Percentiles rank a stretch among this genome's conserved stretches.
Conservation (phyloP, 1,284 basidiomycete genomes). For the Mrakiaceae sp. region DNA sequence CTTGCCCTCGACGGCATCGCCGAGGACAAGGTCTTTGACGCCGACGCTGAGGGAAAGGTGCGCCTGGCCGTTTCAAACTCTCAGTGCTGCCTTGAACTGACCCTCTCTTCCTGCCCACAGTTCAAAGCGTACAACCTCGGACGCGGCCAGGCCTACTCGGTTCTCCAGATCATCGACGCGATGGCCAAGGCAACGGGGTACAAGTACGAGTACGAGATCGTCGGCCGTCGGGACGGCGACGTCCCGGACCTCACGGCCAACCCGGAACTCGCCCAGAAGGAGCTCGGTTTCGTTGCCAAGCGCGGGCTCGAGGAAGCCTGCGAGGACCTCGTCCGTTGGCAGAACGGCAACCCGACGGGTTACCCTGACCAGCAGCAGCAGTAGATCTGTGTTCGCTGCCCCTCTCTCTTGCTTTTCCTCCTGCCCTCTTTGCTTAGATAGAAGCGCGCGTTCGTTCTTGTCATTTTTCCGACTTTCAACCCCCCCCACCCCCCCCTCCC, state of each 20-base stretch:
- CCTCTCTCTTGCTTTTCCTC: neutral
- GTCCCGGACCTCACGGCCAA: constrained; percentile 96
- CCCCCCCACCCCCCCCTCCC: too few relatives aligned
- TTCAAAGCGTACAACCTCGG: constrained; percentile 97
- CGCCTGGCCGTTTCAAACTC: neutral
- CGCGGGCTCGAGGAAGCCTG: constrained; percentile 80
- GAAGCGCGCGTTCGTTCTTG: neutral
- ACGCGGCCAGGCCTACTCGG: constrained; percentile 82
- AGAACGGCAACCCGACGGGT: constrained; percentile 67
- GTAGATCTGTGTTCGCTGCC: neutral
- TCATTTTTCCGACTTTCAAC: too few relatives aligned
- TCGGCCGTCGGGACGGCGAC: constrained; percentile 80
- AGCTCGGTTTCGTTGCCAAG: constrained; percentile 84
- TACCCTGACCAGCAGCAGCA: constrained; percentile 34
- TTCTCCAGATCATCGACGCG: constrained; percentile 87
- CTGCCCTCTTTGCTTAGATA: neutral
- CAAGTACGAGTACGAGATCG: constrained; percentile 78
- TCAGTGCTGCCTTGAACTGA: too few relatives aligned
- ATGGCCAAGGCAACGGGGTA: constrained; percentile 88
- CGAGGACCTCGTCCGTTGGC: constrained; percentile 86
- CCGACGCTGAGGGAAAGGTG: constrained; percentile 16
- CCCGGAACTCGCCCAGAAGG: constrained; percentile 78
- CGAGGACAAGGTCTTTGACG: constrained; percentile 31
- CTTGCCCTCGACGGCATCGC: constrained; percentile 71
- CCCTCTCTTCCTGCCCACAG: constrained; percentile 21